Evolutionary conservation across 345 rosid species (phyloP).

Genomic region (Euclidium syriacum): DNA sequence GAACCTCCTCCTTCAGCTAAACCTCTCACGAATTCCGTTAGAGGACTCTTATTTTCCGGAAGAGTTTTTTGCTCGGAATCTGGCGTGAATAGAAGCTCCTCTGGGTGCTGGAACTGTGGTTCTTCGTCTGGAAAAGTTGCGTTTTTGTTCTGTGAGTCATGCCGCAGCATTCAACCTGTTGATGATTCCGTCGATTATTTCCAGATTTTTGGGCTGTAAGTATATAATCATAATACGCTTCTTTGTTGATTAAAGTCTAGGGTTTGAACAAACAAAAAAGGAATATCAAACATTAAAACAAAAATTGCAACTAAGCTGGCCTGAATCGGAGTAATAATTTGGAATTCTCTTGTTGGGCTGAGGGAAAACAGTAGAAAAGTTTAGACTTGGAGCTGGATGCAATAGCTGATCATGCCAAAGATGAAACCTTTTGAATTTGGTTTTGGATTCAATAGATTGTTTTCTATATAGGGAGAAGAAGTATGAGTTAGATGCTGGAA

Average conservation of each 20-base stretch:
- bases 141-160: slow-evolving; percentile 62
- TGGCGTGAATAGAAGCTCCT: background rate
- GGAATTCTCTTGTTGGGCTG: background rate
- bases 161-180: slow-evolving; percentile 75
- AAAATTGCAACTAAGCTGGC: background rate
- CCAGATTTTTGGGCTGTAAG: slow-evolving; percentile 77
- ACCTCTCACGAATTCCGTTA: background rate
- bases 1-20: slow-evolving; percentile 4
- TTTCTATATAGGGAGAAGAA: slow-evolving; percentile 54
- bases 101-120: slow-evolving; percentile 74
- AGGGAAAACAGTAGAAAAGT: background rate
- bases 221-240: background rate
- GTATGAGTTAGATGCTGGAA: slow-evolving; percentile 51
- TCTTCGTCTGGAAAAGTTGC: slow-evolving; percentile 32
- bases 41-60: slow-evolving; percentile 16
- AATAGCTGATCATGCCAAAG: background rate
- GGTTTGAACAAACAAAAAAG: background rate
- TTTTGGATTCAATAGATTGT: background rate
- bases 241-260: background rate
- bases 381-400: background rate
- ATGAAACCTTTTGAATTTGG: slow-evolving; percentile 8
- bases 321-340: background rate
- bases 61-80: slow-evolving; percentile 38
- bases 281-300: too few relatives aligned
- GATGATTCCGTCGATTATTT: slow-evolving; percentile 74